Conservation (phyloP, 306 rosid species). For the Cucurbita moschata region DNA sequence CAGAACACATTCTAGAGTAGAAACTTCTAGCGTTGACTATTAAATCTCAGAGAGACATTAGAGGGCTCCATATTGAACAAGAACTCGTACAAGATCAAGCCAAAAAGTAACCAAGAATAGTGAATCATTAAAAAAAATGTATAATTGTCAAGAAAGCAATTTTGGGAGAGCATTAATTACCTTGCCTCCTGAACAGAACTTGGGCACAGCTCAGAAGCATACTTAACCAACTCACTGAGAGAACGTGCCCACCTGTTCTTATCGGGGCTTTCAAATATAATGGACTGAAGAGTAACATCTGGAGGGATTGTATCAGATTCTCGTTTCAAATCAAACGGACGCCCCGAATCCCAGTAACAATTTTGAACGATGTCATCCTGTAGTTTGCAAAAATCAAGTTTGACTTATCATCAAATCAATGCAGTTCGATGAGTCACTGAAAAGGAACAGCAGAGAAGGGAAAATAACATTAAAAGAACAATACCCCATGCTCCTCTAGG, state of each 20-base stretch:
- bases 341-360: slow-evolving; percentile 95
- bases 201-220: slow-evolving; percentile 95
- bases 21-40: neutral
- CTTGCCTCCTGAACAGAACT: slow-evolving; percentile 83
- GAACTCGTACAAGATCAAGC: neutral
- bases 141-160: neutral
- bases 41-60: neutral
- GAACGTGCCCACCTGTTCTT: slow-evolving; percentile 98
- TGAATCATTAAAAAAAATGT: neutral
- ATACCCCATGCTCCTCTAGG: slow-evolving; percentile 97
- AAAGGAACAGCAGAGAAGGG: neutral
- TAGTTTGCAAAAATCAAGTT: slow-evolving; percentile 11
- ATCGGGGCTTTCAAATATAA: slow-evolving; percentile 95
- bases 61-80: neutral
- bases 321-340: slow-evolving; percentile 86
- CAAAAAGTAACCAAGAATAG: neutral
- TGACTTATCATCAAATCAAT: slow-evolving; percentile 9
- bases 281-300: slow-evolving; percentile 84
- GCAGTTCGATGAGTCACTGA: slow-evolving; percentile 8
- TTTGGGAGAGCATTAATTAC: slow-evolving; percentile 24
- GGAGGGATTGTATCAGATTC: slow-evolving; percentile 93
- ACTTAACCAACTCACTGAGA: slow-evolving; percentile 87
- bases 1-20: neutral
- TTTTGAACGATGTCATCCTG: slow-evolving; percentile 97
- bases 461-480: neutral